Evolutionary conservation across 805 yeast species (phyloP).

Genomic region (Saturnispora dispora): DNA sequence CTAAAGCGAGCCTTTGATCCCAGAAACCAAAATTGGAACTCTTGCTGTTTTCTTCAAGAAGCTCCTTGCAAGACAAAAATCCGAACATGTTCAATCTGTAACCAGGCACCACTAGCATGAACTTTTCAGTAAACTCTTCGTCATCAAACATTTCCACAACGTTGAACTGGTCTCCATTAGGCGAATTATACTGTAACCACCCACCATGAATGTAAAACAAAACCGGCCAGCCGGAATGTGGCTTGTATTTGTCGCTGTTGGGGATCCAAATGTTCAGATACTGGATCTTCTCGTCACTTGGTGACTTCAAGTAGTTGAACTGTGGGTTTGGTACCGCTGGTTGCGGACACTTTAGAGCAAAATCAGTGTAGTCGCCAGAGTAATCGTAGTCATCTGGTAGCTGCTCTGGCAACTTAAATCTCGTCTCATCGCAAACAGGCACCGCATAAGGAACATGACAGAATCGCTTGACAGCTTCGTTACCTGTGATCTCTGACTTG

Average conservation of each 20-base stretch:
- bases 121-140: conserved; percentile 25
- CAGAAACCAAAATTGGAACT: conserved; percentile 32
- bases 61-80: conserved; percentile 31
- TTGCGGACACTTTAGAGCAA: conserved; percentile 32
- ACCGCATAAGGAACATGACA: conserved; percentile 29
- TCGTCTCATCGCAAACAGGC: conserved; percentile 24
- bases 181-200: conserved; percentile 31
- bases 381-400: conserved; percentile 30
- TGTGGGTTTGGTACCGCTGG: conserved; percentile 27
- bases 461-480: conserved; percentile 21
- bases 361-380: conserved; percentile 30
- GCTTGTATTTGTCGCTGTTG: conserved; percentile 23
- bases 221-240: conserved; percentile 36
- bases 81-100: conserved; percentile 35
- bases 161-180: conserved; percentile 20
- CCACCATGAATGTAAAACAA: conserved; percentile 36
- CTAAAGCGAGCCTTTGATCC: conserved; percentile 39
- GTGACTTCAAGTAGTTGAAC: conserved; percentile 19
- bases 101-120: conserved; percentile 30
- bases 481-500: conserved; percentile 13
- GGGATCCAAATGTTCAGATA: conserved; percentile 34
- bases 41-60: conserved; percentile 26
- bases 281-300: conserved; percentile 28
- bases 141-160: conserved; percentile 21
- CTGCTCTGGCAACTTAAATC: conserved; percentile 26